Evolutionary conservation across 2,329 filamentous ascomycete species (phyloP), one percentile per base, ranked within the genome.

Genomic region (Macrophomina phaseolina): DNA sequence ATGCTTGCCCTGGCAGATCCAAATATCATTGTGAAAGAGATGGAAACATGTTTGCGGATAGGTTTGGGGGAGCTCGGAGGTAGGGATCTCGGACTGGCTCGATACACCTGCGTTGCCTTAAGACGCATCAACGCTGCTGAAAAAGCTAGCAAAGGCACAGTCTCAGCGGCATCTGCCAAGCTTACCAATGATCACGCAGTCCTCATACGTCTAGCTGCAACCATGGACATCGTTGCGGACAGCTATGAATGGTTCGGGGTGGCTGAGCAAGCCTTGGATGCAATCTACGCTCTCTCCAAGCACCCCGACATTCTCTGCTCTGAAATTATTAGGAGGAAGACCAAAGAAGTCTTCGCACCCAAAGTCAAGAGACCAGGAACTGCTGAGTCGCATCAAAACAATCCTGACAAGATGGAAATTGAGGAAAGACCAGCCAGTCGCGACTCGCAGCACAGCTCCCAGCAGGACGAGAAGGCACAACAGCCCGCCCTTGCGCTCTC

Each of bases 1-100:
- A 99, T 99, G 96, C 86, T 99, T 64, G 94, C 94, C 4, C 89
- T 95, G 2, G 95, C 96, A 1, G 93, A 92, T 69, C 93, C 94
- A 0, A 92, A 97, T 70, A 95, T 99, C 68, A 92, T 97, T 2
- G 91, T 97, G 14, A 92, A 91, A 68, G 94, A 99, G 78, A 96
- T 98, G 82, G 94, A 98, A 78, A 91, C 91, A 0, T 97, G 97
- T 87, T 84, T 99, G 18, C 88, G 92, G 12, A 96, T 97, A 61
- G 95, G 95, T 16, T 86, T 99, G 6, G 94, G 94, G 30, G 81
- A 86, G 12, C 86, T 94, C 66, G 96, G 95, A 49, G 88, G 91
- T 72, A 85, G 87, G 38, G 95, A 99, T 74, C 86, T 98, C 58
- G 90, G 93, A 65, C 85, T 99, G 60, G 94, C 95, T 70, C 95